Conservation (phyloP, 2,329 filamentous ascomycete genomes). For the Exophiala oligosperma region DNA sequence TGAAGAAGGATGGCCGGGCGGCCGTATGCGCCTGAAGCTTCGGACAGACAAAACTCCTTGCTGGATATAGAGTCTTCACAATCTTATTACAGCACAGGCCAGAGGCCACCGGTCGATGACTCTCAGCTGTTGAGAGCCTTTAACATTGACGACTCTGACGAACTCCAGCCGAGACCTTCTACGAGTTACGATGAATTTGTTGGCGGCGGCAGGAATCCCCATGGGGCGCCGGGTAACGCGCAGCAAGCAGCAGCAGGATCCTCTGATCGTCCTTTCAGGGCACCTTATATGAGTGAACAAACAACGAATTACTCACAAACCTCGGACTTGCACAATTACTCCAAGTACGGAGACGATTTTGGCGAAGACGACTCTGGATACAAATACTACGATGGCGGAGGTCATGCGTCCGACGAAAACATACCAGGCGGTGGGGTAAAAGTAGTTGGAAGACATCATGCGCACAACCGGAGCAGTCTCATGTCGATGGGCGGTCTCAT, state of each 20-base stretch:
- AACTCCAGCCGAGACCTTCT: conserved; percentile 70
- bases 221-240: conserved; percentile 24
- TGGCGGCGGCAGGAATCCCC: conserved; percentile 59
- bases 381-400: conserved; percentile 73
- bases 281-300: conserved; percentile 34
- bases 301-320: conserved; percentile 67
- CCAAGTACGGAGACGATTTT: conserved; percentile 86
- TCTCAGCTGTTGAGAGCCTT: conserved; percentile 76
- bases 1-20: conserved; percentile 26
- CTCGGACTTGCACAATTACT: conserved; percentile 82
- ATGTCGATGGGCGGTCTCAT: conserved; percentile 81
- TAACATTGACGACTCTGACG: conserved; percentile 66
- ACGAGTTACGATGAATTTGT: conserved; percentile 95
- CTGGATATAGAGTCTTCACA: conserved; percentile 43
- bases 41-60: conserved; percentile 40
- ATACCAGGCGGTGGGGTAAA: conserved; percentile 41
- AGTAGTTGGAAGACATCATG: conserved; percentile 23
- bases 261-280: conserved; percentile 36
- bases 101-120: conserved; percentile 76
- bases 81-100: conserved; percentile 67
- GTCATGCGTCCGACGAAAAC: conserved; percentile 57
- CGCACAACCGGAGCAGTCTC: conserved; percentile 79
- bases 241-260: conserved; percentile 34
- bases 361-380: conserved; percentile 70
- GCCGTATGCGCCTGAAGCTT: conserved; percentile 24